Conservation (phyloP, 495 filamentous ascomycete species). For the Podospora tetraspora region DNA sequence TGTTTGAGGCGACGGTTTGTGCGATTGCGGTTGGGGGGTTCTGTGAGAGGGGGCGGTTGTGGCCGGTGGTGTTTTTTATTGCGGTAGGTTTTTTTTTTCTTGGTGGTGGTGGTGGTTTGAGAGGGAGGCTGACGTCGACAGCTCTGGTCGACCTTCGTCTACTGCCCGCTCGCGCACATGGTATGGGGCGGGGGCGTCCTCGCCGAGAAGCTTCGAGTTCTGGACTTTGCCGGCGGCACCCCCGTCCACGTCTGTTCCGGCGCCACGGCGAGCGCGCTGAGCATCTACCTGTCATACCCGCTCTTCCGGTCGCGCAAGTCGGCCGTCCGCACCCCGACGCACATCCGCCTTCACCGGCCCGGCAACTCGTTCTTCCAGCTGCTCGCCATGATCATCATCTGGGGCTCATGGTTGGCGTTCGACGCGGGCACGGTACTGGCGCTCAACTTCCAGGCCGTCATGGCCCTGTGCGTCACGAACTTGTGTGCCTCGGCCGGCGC, state of each 20-base stretch:
- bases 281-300: slow-evolving; percentile 57
- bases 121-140: background rate
- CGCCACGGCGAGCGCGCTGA: slow-evolving; percentile 70
- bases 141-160: slow-evolving; percentile 27
- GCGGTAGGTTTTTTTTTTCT: slow-evolving; percentile 9
- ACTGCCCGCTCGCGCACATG: slow-evolving; percentile 27
- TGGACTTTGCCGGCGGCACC: slow-evolving; percentile 46
- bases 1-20: slow-evolving; percentile 28
- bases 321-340: slow-evolving; percentile 74
- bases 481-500: slow-evolving; percentile 78
- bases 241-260: slow-evolving; percentile 84
- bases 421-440: slow-evolving; percentile 90
- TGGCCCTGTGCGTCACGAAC: slow-evolving; percentile 94
- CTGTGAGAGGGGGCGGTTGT: slow-evolving; percentile 25
- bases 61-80: slow-evolving; percentile 21
- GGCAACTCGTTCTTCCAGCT: slow-evolving; percentile 30
- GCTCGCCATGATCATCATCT: slow-evolving; percentile 76
- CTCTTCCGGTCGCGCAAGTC: slow-evolving; percentile 27
- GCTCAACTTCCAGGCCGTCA: slow-evolving; percentile 80
- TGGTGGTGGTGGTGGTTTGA: background rate
- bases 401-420: slow-evolving; percentile 96
- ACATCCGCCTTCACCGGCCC: slow-evolving; percentile 64
- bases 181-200: slow-evolving; percentile 27
- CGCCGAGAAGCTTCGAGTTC: slow-evolving; percentile 22
- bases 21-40: slow-evolving; percentile 28